A percentile compares a stretch with the other conserved stretches of the same genome.
These are phyloP conservation scores for Xylaria cubensis DNA, from an alignment of 495 filamentous ascomycete species.

Conservation along the genomic window DNA sequence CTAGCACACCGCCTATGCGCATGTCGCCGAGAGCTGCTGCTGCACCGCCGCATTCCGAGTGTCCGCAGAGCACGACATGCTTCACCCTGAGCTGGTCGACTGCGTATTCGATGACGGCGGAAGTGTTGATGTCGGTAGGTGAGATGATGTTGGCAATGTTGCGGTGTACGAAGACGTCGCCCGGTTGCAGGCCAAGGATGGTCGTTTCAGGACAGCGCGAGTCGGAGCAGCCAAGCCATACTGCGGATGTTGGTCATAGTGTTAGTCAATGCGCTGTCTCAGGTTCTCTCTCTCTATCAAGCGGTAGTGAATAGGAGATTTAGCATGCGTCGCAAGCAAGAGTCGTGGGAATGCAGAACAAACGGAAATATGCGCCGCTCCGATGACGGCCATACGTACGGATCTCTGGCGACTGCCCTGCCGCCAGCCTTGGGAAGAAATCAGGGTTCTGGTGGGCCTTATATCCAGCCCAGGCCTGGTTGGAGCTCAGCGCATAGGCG, in stretches of 20 bases:
- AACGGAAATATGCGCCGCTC: neutral
- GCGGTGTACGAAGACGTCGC: constrained; percentile 92
- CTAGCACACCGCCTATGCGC: constrained; percentile 75
- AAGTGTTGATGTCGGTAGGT: constrained; percentile 75
- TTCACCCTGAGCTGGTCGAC: constrained; percentile 76
- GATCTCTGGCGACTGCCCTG: constrained; percentile 75
- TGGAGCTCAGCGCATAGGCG: constrained; percentile 63
- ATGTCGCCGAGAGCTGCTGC: constrained; percentile 69
- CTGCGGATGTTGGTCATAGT: constrained; percentile 35
- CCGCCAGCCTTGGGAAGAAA: constrained; percentile 72
- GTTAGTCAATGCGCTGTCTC: neutral
- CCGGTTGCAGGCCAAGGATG: constrained; percentile 78
- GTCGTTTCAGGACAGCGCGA: constrained; percentile 88
- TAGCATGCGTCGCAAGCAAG: neutral
- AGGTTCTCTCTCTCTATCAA: neutral
- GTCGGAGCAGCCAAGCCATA: constrained; percentile 95
- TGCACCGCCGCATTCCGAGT: constrained; percentile 82
- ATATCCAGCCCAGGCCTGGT: constrained; percentile 75
- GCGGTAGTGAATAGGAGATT: neutral
- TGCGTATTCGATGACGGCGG: constrained; percentile 84
- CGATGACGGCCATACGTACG: constrained; percentile 47
- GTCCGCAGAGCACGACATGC: constrained; percentile 85
- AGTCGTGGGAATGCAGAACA: neutral
- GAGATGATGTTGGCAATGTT: constrained; percentile 93
- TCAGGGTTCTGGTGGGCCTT: constrained; percentile 70